Base-by-base conservation (phyloP, 108 stramenopile genomes). In the Licmophora abbreviata region DNA sequence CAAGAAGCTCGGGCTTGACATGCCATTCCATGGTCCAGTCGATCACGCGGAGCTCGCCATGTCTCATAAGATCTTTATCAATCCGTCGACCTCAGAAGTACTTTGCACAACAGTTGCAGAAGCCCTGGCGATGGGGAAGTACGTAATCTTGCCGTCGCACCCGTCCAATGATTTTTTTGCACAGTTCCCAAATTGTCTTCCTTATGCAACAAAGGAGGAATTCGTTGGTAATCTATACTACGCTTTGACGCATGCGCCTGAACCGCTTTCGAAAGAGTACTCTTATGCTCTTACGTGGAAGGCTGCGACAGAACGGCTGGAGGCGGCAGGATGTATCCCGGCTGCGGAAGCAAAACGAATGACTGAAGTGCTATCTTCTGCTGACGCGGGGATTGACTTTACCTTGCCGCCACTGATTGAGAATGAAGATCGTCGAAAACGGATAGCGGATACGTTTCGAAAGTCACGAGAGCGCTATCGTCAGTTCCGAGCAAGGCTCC, bases 81-180 rank as follows among this genome's bases (percentile, higher is more conserved):
- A 97, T 58, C 85, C 87, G 10, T 87, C 84, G 41, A 68, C 85
- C 18, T 73, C 82, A 3, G 96, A 97, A 70, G 96, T 97, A 0
- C 53, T 97, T 38, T 95, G 94, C 64, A 97, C 96, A 1, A 95
- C 96, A 12, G 74, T 82, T 30, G 96, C 94, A 6, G 96, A 97
- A 60, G 96, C 96, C 14, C 50, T 97, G 47, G 96, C 96, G 23
- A 97, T 97, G 96, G 92, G 89, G 20, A 95, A 95, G 61, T 95
- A 87, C 63, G 89, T 83, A 18, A 66, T 94, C 41, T 59, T 87
- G 44, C 83, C 93, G 15, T 62, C 64, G 15, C 93, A 94, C 53
- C 56, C 85, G 21, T 85, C 83, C 29, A 94, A 94, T 70, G 79
- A 81, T n/a, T 94, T 94, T 59, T 94, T 94, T 66, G 38, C 65